Evolutionary conservation across 192 early-diverging fungal genomes (phyloP), one percentile per base, ranked within the genome.

Genomic region (Coemansia sp.): DNA sequence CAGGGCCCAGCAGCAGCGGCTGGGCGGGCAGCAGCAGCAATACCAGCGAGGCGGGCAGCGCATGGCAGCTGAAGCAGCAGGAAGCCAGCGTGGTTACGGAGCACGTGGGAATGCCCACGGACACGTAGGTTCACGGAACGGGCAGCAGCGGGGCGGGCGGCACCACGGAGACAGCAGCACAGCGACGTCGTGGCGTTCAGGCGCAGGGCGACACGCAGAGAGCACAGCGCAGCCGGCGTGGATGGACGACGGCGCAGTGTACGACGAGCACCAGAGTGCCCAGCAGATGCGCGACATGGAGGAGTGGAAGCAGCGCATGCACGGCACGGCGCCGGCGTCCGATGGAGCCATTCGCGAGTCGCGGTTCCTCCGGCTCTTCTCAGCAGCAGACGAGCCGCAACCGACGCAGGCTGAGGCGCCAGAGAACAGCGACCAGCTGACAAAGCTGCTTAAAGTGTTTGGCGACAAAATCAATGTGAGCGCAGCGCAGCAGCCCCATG

Each of bases 231-330:
- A 71, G 63, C 74, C 74, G 18, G 74, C 70, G 60, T 78, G 74
- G 74, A 78, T 78, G 74, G 68, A 65, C 42, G 66, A 65, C 57
- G 66, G 55, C 13, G 16, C 69, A 30, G 13, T 47, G 13, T 78
- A 71, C 46, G 74, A 78, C 50, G 74, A 78, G 23, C 31, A 21
- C 47, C 59, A 70, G 59, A 78, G 60, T n/a, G 64, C 62, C 2
- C 48, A 21, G 18, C 55, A 48, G 18, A 78, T 71, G 64, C 68
- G 63, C 23, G 74, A 78, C 46, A 66, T 78, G 55, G 74, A 78
- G 56, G 74, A 70, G 45, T 78, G 74, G 74, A 78, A 78, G 64
- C 63, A 64, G 35, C 63, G 68, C 44, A 78, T 78, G 74, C 57
- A 57, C 21, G 66, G 58, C 48, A 43, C 31, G 40, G 12, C 52